Percentiles rank a stretch among this genome's conserved stretches.
Evolutionary conservation across 306 rosid genomes (phyloP).

Genomic region (Trifolium fragiferum): DNA sequence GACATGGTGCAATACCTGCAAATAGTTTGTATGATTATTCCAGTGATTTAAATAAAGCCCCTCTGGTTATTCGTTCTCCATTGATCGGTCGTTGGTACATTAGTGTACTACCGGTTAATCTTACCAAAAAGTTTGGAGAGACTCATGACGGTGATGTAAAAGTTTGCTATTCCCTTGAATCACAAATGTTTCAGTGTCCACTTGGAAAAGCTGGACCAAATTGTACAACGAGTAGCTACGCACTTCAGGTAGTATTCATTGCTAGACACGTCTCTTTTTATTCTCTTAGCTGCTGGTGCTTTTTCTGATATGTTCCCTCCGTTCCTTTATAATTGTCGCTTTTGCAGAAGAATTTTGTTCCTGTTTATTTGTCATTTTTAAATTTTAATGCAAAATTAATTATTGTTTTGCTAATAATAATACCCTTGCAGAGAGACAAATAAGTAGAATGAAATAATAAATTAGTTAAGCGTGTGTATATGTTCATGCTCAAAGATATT

Average conservation of each 20-base stretch:
- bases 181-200: constrained; percentile 75
- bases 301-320: not conserved
- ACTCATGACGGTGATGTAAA: constrained; percentile 42
- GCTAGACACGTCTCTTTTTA: constrained; percentile 18
- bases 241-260: constrained; percentile 73
- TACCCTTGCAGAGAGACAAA: too few relatives aligned
- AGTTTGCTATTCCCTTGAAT: constrained; percentile 76
- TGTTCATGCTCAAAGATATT: too few relatives aligned
- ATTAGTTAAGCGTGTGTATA: too few relatives aligned
- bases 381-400: too few relatives aligned
- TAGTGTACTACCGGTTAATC: constrained; percentile 57
- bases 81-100: constrained; percentile 79
- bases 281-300: not conserved
- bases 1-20: constrained; percentile 88
- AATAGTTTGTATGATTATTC: constrained; percentile 70
- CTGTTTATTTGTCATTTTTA: too few relatives aligned
- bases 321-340: too few relatives aligned
- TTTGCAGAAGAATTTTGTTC: too few relatives aligned
- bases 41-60: constrained; percentile 56
- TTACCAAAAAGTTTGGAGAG: constrained; percentile 56
- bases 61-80: constrained; percentile 73
- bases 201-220: constrained; percentile 81
- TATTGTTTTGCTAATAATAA: too few relatives aligned
- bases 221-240: constrained; percentile 69
- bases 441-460: too few relatives aligned